phyloP scores from a whole-genome alignment of 257 asterid genomes.

The Ophiorrhiza pumila region DNA sequence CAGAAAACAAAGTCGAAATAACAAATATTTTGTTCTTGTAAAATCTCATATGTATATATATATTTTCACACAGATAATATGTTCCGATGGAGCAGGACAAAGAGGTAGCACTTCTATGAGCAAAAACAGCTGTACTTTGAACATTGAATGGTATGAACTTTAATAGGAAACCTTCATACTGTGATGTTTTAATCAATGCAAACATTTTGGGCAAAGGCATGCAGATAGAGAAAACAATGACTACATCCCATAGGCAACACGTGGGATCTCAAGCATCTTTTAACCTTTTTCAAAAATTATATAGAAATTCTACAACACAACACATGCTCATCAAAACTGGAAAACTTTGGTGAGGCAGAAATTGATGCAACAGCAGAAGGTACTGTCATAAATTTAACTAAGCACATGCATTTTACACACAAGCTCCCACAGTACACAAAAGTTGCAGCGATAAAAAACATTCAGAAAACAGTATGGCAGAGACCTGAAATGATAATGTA shows the following conservation, averaged over 20 bases:
- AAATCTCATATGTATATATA: too few species aligned
- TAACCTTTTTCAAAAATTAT: background rate
- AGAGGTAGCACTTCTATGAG: constrained; percentile 15
- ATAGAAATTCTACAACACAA: background rate
- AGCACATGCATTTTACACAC: background rate
- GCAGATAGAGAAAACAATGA: background rate
- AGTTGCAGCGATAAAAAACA: background rate
- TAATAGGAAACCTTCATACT: constrained; percentile 1
- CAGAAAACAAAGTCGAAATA: too few species aligned
- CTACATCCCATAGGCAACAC: background rate
- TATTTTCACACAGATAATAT: too few species aligned
- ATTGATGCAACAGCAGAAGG: background rate
- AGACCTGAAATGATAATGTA: background rate
- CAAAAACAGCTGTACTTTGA: constrained; percentile 9
- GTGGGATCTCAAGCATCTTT: background rate
- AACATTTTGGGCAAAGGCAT: background rate
- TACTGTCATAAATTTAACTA: background rate
- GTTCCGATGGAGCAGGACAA: too few species aligned
- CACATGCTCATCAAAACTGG: background rate
- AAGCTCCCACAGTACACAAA: too few species aligned
- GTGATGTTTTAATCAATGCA: background rate
- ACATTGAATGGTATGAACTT: constrained; percentile 3
- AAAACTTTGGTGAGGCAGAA: background rate
- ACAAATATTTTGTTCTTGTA: too few species aligned
- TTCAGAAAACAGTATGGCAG: background rate